phyloP scores from a whole-genome alignment of 805 yeast species.

The Komagataella ulmi region DNA sequence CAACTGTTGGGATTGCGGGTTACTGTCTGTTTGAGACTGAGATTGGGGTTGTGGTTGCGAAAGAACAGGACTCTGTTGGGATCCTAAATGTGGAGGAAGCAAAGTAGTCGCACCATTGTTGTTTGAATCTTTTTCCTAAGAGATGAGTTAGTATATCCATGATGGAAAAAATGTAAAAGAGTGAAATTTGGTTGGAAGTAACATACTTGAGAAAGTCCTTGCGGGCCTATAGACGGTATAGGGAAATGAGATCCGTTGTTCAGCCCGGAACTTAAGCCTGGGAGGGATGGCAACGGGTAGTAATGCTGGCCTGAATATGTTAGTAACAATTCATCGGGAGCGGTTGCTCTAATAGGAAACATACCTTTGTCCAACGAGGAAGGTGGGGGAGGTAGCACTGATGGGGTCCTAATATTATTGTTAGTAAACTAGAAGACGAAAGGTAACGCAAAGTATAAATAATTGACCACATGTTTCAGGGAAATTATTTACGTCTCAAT shows the following conservation, averaged over 20 bases:
- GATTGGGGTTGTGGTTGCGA: slow-evolving; percentile 11
- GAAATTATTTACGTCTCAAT: not conserved
- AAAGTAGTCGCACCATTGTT: not conserved
- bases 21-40: slow-evolving; percentile 4
- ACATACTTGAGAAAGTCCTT: slow-evolving; percentile 14
- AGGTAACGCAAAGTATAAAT: not conserved
- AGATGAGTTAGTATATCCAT: not conserved
- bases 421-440: not conserved
- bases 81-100: slow-evolving; percentile 6
- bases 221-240: slow-evolving; percentile 29
- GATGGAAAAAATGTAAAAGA: not conserved
- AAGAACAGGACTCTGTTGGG: slow-evolving; percentile 9
- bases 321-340: not conserved
- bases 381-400: not conserved
- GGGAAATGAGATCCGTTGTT: slow-evolving; percentile 24
- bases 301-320: slow-evolving; percentile 26
- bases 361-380: not conserved
- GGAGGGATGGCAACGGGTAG: slow-evolving; percentile 37
- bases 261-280: slow-evolving; percentile 32
- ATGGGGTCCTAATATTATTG: not conserved
- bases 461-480: not conserved
- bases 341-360: not conserved
- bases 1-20: slow-evolving; percentile 2
- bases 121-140: not conserved
- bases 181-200: not conserved